These are phyloP conservation scores for Ascochyta rabiei DNA, from an alignment of 2,329 filamentous ascomycete species.

Conservation along the genomic window DNA sequence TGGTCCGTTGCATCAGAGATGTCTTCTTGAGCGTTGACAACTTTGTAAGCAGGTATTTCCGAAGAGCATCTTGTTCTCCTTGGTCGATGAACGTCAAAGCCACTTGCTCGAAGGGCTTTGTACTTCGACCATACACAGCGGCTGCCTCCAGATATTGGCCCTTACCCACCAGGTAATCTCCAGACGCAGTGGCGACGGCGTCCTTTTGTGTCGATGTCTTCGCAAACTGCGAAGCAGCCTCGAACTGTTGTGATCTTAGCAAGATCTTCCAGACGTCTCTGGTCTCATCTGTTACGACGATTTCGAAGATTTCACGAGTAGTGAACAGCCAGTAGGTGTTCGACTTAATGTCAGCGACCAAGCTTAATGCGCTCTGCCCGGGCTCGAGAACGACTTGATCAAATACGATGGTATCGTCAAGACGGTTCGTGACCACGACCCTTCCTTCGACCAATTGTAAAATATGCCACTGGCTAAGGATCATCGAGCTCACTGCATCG, in stretches of 20 bases:
- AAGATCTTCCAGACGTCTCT: slow-evolving; percentile 95
- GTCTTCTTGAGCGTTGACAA: slow-evolving; percentile 81
- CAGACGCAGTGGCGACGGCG: slow-evolving; percentile 87
- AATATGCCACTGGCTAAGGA: slow-evolving; percentile 92
- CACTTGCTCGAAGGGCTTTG: slow-evolving; percentile 96
- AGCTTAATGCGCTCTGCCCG: slow-evolving; percentile 78
- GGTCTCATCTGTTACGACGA: slow-evolving; percentile 88
- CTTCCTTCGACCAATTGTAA: slow-evolving; percentile 81
- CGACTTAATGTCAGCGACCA: slow-evolving; percentile 89
- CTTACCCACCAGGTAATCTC: slow-evolving; percentile 83
- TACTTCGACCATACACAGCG: slow-evolving; percentile 89
- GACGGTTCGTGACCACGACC: slow-evolving; percentile 82
- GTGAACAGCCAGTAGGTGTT: slow-evolving; percentile 99
- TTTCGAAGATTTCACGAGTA: slow-evolving; percentile 86
- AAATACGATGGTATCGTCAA: slow-evolving; percentile 85
- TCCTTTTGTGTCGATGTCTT: slow-evolving; percentile 82
- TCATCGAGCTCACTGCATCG: slow-evolving; percentile 78
- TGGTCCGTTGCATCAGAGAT: slow-evolving; percentile 87
- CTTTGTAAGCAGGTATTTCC: slow-evolving; percentile 88
- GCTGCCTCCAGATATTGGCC: slow-evolving; percentile 86
- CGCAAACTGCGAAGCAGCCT: slow-evolving; percentile 84
- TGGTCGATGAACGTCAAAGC: slow-evolving; percentile 89
- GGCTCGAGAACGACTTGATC: slow-evolving; percentile 84
- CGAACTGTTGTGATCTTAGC: slow-evolving; percentile 84
- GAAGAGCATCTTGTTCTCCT: slow-evolving; percentile 85